Conservation (phyloP, 1,139 yeast species). For the Schizosaccharomyces versatilis region DNA sequence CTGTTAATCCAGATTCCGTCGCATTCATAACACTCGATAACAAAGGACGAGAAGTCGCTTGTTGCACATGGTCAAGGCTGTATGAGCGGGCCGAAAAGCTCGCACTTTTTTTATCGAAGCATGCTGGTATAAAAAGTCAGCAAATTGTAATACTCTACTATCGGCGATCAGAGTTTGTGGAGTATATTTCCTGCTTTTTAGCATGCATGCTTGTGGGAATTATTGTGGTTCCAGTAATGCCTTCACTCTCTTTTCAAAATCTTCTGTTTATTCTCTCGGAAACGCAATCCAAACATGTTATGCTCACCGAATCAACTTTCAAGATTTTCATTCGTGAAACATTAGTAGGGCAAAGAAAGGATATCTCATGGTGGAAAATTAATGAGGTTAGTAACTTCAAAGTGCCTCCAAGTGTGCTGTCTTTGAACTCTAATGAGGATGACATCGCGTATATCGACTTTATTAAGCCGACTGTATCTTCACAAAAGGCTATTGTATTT, state of each 20-base stretch:
- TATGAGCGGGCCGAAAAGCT: slow-evolving; percentile 65
- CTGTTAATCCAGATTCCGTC: slow-evolving; percentile 37
- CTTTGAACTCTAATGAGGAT: neutral
- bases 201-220: slow-evolving; percentile 89
- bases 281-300: slow-evolving; percentile 35
- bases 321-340: slow-evolving; percentile 43
- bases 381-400: slow-evolving; percentile 47
- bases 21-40: slow-evolving; percentile 56
- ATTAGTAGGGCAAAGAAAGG: slow-evolving; percentile 28
- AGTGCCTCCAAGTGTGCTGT: neutral
- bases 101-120: slow-evolving; percentile 66
- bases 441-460: neutral
- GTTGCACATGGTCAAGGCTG: slow-evolving; percentile 78
- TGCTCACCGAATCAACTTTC: slow-evolving; percentile 59
- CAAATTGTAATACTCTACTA: slow-evolving; percentile 71
- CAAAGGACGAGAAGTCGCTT: slow-evolving; percentile 55
- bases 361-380: slow-evolving; percentile 58
- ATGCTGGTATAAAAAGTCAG: slow-evolving; percentile 47
- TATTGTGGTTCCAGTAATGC: slow-evolving; percentile 58
- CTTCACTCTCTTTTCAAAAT: neutral
- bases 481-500: neutral
- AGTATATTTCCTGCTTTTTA: slow-evolving; percentile 62
- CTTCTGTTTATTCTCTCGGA: neutral
- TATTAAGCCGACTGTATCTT: neutral
- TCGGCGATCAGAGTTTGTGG: slow-evolving; percentile 64